A percentile compares a stretch with the other conserved stretches of the same genome.
phyloP scores from a whole-genome alignment of 106 monocot genomes.

The Vanilla planifolia region DNA sequence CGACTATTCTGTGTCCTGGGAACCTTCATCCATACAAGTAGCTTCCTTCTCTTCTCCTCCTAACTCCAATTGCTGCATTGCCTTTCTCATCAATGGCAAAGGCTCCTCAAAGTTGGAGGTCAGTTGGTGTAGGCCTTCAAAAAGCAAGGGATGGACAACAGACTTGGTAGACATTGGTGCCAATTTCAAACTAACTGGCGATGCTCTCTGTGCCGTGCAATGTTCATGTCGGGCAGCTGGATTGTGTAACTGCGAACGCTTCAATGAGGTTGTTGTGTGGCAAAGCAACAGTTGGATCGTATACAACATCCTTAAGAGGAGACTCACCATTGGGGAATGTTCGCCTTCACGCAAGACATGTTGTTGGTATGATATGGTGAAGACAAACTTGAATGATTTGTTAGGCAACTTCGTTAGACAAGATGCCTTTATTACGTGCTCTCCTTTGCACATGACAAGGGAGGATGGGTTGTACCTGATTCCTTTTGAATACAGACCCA shows the following conservation, averaged over 20 bases:
- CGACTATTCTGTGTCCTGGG: not conserved
- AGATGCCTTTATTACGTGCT: not conserved
- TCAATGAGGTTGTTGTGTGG: not conserved
- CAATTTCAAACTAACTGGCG: not conserved
- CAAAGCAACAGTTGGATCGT: not conserved
- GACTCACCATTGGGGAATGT: too few relatives aligned
- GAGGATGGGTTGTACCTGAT: not conserved
- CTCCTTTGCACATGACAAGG: not conserved
- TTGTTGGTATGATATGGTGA: not conserved
- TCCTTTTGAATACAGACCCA: not conserved
- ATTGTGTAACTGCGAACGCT: not conserved
- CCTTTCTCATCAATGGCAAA: not conserved
- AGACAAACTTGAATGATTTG: not conserved
- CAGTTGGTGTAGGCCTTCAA: not conserved
- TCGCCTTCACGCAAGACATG: not conserved
- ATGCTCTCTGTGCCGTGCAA: not conserved
- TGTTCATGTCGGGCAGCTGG: not conserved
- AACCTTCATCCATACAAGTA: not conserved
- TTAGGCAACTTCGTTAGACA: not conserved
- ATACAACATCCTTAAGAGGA: too few relatives aligned
- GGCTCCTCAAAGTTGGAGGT: not conserved
- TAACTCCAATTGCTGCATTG: not conserved
- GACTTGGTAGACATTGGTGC: not conserved
- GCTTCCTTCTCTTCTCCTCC: not conserved
- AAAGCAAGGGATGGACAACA: not conserved